Evolutionary conservation across 768 basidiomycete species (phyloP).

Genomic region (Cyclocybe aegerita): DNA sequence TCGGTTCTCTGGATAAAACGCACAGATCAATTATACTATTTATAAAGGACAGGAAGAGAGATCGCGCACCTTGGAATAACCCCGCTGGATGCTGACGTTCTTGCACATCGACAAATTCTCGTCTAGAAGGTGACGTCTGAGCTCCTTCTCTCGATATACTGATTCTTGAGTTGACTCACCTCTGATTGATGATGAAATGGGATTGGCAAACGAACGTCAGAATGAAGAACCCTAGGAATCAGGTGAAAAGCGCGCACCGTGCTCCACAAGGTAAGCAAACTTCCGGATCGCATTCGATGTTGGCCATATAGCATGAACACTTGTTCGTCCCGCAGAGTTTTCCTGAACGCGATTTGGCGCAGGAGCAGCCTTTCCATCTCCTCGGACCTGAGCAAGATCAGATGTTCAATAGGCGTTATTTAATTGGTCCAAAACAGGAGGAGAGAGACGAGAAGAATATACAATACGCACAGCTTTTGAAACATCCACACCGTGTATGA

Average conservation of each 20-base stretch:
- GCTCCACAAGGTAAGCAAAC: constrained; percentile 54
- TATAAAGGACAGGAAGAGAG: background rate
- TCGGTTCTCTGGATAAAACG: constrained; percentile 33
- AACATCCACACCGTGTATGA: constrained; percentile 54
- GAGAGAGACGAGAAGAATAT: background rate
- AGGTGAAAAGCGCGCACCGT: constrained; percentile 32
- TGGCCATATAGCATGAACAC: constrained; percentile 52
- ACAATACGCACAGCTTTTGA: constrained; percentile 42
- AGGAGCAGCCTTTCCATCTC: constrained; percentile 59
- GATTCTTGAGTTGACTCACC: constrained; percentile 6
- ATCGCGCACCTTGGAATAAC: constrained; percentile 38
- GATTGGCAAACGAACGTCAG: background rate
- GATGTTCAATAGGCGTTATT: background rate
- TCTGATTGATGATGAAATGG: constrained; percentile 11
- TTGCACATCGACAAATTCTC: constrained; percentile 30
- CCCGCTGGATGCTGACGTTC: constrained; percentile 51
- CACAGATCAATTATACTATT: background rate
- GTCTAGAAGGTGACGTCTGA: constrained; percentile 27
- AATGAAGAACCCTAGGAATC: background rate
- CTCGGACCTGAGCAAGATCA: constrained; percentile 40
- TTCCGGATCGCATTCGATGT: constrained; percentile 70
- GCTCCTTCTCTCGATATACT: background rate
- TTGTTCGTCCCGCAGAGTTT: constrained; percentile 34
- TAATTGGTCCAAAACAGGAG: background rate
- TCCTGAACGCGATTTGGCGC: constrained; percentile 24